phyloP scores from a whole-genome alignment of 1,284 basidiomycete genomes.

The Xerocomus alliaceus region DNA sequence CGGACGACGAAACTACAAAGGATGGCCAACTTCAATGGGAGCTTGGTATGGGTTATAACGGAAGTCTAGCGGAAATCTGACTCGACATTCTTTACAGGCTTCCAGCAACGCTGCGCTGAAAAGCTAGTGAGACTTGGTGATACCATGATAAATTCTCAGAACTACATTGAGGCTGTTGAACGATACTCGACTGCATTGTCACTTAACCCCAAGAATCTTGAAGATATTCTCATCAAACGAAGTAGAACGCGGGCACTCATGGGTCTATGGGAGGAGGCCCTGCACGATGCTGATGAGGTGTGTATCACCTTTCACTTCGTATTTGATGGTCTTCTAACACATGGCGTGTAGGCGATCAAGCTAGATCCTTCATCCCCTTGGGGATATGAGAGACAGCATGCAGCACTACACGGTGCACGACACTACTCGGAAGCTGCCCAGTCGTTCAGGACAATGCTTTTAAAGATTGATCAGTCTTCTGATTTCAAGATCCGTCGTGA shows the following conservation, averaged over 20 bases:
- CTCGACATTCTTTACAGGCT: background rate
- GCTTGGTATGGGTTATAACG: background rate
- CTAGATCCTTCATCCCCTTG: background rate
- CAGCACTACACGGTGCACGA: background rate
- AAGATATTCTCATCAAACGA: background rate
- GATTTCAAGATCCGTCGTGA: background rate
- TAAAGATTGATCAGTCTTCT: background rate
- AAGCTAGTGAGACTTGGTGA: constrained; percentile 1
- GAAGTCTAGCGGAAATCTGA: background rate
- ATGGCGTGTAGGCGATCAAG: background rate
- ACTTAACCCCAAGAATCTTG: background rate
- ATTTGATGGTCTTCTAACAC: background rate
- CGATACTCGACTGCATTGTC: background rate
- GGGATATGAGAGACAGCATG: constrained; percentile 1
- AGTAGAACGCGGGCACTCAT: background rate
- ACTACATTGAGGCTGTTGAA: background rate
- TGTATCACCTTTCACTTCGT: background rate
- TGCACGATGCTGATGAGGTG: constrained; percentile 9
- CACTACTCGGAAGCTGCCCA: background rate
- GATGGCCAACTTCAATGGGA: background rate
- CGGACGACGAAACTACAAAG: too few relatives aligned
- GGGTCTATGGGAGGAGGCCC: background rate
- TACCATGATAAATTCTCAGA: background rate
- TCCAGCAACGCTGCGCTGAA: background rate
- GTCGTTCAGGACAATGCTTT: constrained; percentile 1